Evolutionary conservation across 805 yeast genomes (phyloP).

Genomic region (Nakazawaea holstii): DNA sequence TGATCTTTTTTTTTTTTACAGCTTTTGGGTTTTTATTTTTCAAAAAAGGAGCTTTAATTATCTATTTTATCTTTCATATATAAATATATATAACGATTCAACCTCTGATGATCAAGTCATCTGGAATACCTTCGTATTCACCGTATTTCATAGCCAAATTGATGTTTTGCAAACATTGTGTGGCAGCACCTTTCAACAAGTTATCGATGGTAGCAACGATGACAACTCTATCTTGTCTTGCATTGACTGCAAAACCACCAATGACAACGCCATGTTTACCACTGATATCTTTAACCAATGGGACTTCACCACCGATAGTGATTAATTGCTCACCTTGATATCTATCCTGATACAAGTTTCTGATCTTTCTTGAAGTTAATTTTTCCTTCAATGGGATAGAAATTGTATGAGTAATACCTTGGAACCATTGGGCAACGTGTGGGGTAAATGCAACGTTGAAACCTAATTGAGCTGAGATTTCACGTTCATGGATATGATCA

Average conservation of each 20-base stretch:
- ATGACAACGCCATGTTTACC: slow-evolving; percentile 93
- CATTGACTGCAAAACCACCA: slow-evolving; percentile 94
- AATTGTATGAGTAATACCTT: slow-evolving; percentile 92
- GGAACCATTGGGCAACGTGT: slow-evolving; percentile 99
- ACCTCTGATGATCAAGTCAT: slow-evolving; percentile 50
- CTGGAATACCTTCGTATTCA: slow-evolving; percentile 94
- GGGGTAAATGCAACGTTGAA: slow-evolving; percentile 84
- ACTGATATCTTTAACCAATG: slow-evolving; percentile 83
- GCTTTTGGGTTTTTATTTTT: neutral
- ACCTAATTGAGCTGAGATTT: slow-evolving; percentile 79
- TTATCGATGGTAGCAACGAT: slow-evolving; percentile 95
- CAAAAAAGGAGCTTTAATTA: no score
- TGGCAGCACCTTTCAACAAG: slow-evolving; percentile 95
- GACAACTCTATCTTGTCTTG: slow-evolving; percentile 85
- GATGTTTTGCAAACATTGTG: slow-evolving; percentile 96
- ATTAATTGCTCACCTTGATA: slow-evolving; percentile 84
- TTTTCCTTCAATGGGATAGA: slow-evolving; percentile 77
- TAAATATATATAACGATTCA: slow-evolving; percentile 14
- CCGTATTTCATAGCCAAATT: slow-evolving; percentile 85
- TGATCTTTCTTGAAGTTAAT: slow-evolving; percentile 74
- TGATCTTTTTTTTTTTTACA: neutral
- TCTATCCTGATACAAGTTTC: slow-evolving; percentile 81
- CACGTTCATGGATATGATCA: slow-evolving; percentile 95
- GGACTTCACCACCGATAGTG: slow-evolving; percentile 86
- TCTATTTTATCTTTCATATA: neutral